Conservation (phyloP, 495 filamentous ascomycete genomes). For the Daldinia decipiens region DNA sequence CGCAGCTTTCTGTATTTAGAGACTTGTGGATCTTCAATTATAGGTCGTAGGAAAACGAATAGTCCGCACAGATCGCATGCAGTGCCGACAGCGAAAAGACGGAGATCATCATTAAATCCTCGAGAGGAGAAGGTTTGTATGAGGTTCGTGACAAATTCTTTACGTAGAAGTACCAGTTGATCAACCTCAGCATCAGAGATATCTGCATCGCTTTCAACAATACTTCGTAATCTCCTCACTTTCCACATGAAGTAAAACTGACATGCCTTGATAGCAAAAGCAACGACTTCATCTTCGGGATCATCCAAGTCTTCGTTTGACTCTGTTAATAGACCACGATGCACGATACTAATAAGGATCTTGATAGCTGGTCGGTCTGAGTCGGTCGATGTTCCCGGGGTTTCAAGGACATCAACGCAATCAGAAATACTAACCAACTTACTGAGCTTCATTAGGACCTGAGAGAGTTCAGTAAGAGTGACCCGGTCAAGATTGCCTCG, state of each 20-base stretch:
- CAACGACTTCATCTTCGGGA: slow-evolving; percentile 78
- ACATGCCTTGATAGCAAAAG: slow-evolving; percentile 73
- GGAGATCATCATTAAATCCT: slow-evolving; percentile 75
- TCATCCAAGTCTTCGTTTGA: slow-evolving; percentile 71
- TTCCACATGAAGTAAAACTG: slow-evolving; percentile 98
- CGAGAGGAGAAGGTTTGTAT: slow-evolving; percentile 71
- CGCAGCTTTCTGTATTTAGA: slow-evolving; percentile 64
- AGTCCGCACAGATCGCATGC: slow-evolving; percentile 84
- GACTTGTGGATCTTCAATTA: slow-evolving; percentile 45
- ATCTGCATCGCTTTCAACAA: slow-evolving; percentile 54
- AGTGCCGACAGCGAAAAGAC: slow-evolving; percentile 75
- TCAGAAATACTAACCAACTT: slow-evolving; percentile 85
- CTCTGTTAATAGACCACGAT: slow-evolving; percentile 71
- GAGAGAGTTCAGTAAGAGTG: slow-evolving; percentile 74
- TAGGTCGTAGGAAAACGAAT: slow-evolving; percentile 74
- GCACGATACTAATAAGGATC: slow-evolving; percentile 71
- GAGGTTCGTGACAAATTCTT: slow-evolving; percentile 68
- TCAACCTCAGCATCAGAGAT: slow-evolving; percentile 64
- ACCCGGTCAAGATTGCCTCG: slow-evolving; percentile 69
- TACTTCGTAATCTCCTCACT: slow-evolving; percentile 61
- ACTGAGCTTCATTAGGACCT: slow-evolving; percentile 83
- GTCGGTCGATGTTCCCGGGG: slow-evolving; percentile 62
- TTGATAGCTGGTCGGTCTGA: slow-evolving; percentile 66
- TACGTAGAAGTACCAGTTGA: slow-evolving; percentile 65
- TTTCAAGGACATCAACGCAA: slow-evolving; percentile 76